Conservation (phyloP, 192 early-diverging fungal species). For the Entomortierella chlamydospora region DNA sequence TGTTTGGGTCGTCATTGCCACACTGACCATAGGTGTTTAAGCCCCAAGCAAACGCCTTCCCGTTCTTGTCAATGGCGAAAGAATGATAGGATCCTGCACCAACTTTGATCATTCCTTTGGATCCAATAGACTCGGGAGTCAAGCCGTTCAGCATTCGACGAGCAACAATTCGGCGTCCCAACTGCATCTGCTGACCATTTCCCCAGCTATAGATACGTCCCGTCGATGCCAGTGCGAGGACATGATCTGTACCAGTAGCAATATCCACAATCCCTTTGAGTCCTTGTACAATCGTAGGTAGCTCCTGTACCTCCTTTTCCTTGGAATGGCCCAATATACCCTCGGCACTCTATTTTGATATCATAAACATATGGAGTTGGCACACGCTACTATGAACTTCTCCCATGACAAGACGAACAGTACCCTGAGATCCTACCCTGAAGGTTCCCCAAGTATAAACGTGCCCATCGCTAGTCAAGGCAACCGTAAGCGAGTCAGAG, state of each 20-base stretch:
- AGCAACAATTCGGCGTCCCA: slow-evolving; percentile 84
- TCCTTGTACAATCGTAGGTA: slow-evolving; percentile 66
- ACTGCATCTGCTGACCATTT: slow-evolving; percentile 89
- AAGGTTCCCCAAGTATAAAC: slow-evolving; percentile 94
- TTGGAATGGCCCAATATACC: slow-evolving; percentile 88
- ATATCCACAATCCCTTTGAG: slow-evolving; percentile 78
- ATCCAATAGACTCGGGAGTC: slow-evolving; percentile 64
- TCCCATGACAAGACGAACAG: too few relatives aligned
- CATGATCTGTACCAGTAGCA: slow-evolving; percentile 87
- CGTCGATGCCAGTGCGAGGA: slow-evolving; percentile 76
- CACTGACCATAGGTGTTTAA: slow-evolving; percentile 94
- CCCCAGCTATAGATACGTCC: slow-evolving; percentile 92
- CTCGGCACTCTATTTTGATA: slow-evolving; percentile 80
- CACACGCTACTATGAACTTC: too few relatives aligned
- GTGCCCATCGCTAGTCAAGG: slow-evolving; percentile 77
- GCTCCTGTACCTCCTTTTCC: slow-evolving; percentile 70
- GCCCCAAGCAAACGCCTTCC: slow-evolving; percentile 83
- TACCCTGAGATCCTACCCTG: slow-evolving; percentile 35
- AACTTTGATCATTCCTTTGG: slow-evolving; percentile 70
- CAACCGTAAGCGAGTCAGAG: slow-evolving; percentile 75
- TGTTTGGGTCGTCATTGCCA: slow-evolving; percentile 60
- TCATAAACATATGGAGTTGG: too few relatives aligned
- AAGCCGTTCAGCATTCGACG: slow-evolving; percentile 77
- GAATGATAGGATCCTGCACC: slow-evolving; percentile 88
- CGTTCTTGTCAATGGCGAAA: slow-evolving; percentile 79